A percentile compares a stretch with the other conserved stretches of the same genome.
These are phyloP conservation scores for Phoma sp. DNA, from an alignment of 2,329 filamentous ascomycete genomes.

Conservation along the genomic window DNA sequence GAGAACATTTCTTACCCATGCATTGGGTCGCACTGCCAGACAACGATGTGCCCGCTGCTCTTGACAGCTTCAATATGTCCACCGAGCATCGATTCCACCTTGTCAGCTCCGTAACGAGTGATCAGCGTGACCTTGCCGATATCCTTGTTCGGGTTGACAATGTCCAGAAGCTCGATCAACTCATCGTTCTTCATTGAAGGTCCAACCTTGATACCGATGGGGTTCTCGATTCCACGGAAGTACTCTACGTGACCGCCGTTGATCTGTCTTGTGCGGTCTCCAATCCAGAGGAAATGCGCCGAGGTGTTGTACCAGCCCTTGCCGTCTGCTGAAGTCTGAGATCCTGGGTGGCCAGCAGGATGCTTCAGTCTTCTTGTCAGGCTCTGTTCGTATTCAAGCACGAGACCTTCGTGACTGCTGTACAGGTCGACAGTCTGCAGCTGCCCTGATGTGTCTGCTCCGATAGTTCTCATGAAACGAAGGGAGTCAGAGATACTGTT, in stretches of 20 bases:
- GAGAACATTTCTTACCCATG: constrained; percentile 67
- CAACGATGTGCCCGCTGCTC: constrained; percentile 75
- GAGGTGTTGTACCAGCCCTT: constrained; percentile 91
- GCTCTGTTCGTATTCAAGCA: constrained; percentile 92
- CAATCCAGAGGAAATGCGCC: constrained; percentile 97
- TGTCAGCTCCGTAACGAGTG: constrained; percentile 86
- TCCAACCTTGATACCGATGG: constrained; percentile 95
- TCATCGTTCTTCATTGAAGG: constrained; percentile 81
- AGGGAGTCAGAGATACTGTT: constrained; percentile 87
- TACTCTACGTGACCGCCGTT: constrained; percentile 96
- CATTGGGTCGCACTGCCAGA: constrained; percentile 99
- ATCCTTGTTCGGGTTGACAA: constrained; percentile 82
- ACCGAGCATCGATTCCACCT: constrained; percentile 78
- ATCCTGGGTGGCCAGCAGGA: constrained; percentile 57
- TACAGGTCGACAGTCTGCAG: constrained; percentile 93
- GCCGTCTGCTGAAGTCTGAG: constrained; percentile 40
- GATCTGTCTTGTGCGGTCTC: constrained; percentile 92
- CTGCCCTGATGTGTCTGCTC: constrained; percentile 82
- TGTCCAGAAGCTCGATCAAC: constrained; percentile 79
- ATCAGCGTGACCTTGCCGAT: constrained; percentile 95
- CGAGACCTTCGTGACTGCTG: constrained; percentile 92
- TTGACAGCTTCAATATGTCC: constrained; percentile 89
- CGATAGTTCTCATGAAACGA: constrained; percentile 92
- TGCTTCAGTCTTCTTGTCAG: constrained; percentile 79
- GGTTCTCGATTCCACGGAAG: constrained; percentile 95